Base-by-base conservation (phyloP, 345 rosid species). In the Populus deltoides region DNA sequence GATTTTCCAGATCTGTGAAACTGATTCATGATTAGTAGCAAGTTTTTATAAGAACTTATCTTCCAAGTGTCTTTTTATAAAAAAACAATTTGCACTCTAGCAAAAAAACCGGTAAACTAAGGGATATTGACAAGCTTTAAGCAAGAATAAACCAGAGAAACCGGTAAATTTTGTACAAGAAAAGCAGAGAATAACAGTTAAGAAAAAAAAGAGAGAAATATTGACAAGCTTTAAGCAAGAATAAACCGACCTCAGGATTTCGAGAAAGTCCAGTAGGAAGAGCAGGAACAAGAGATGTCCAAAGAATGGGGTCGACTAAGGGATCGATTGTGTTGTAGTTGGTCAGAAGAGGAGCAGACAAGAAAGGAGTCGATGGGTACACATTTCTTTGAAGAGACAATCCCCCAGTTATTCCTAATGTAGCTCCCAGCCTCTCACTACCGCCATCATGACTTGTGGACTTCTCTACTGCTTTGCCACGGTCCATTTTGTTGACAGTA, bases 271-370 rank as follows among this genome's bases (percentile, higher is more conserved):
- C 94, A 24, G 90, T 61, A 12, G 99, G 95, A 81, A 87, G 92
- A 79, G 83, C 80, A 27, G 92, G 92, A 82, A 86, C 85, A 68
- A 91, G 92, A 47, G 92, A 86, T 27, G 97, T 80, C 99, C 99
- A 95, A 75, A 89, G 92, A 70, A 88, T 88, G 77, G 98, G 98
- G 67, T 95, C 98, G 49, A 82, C 90, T 51, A 90, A 81, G 11
- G 93, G 90, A 84, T 93, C 98, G 11, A 90, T 82, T 39, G 87
- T 57, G 80, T 84, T 93, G 88, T 93, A 96, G 90, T 82, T 92
- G 75, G 94, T 90, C 65, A 90, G 85, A 77, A 93, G 90, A 67
- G 97, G 99, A 70, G 97, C 90, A 76, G 97, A 86, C 84, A 95
- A 83, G 85, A 92, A 89, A 65, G 99, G 90, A 77, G 94, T 84